Evolutionary conservation across 2,329 filamentous ascomycete species (phyloP).

Genomic region (Botrytis hyacinthi): DNA sequence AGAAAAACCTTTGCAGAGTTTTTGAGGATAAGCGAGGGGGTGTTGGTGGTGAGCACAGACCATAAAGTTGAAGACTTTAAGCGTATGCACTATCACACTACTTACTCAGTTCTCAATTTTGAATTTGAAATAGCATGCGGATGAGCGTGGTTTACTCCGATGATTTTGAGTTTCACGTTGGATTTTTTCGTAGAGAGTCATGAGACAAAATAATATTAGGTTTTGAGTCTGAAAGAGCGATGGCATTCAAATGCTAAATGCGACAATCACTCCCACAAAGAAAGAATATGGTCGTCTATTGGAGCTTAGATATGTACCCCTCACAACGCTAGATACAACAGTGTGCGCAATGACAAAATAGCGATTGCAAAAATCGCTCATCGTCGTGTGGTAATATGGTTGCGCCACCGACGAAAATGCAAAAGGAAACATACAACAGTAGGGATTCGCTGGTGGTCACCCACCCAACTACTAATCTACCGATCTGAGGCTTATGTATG

Average conservation of each 20-base stretch:
- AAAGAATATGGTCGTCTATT: too few relatives aligned
- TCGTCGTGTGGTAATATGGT: not conserved
- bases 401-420: not conserved
- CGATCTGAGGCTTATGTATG: constrained; percentile 9
- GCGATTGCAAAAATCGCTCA: not conserved
- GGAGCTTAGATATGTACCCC: not conserved
- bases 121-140: not conserved
- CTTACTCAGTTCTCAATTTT: not conserved
- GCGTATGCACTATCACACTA: not conserved
- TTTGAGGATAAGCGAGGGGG: constrained; percentile 10
- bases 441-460: constrained; percentile 12
- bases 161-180: not conserved
- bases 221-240: not conserved
- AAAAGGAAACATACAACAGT: not conserved
- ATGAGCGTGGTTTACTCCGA: not conserved
- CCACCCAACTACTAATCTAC: constrained; percentile 13
- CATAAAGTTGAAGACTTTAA: not conserved
- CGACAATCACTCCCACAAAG: not conserved
- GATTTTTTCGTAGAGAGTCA: not conserved
- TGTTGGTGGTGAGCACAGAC: not conserved
- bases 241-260: not conserved
- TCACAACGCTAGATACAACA: not conserved
- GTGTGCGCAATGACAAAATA: not conserved
- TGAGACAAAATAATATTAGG: not conserved
- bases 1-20: constrained; percentile 4